Conservation (phyloP, 2,329 filamentous ascomycete species). For the Aspergillus cejpii region DNA sequence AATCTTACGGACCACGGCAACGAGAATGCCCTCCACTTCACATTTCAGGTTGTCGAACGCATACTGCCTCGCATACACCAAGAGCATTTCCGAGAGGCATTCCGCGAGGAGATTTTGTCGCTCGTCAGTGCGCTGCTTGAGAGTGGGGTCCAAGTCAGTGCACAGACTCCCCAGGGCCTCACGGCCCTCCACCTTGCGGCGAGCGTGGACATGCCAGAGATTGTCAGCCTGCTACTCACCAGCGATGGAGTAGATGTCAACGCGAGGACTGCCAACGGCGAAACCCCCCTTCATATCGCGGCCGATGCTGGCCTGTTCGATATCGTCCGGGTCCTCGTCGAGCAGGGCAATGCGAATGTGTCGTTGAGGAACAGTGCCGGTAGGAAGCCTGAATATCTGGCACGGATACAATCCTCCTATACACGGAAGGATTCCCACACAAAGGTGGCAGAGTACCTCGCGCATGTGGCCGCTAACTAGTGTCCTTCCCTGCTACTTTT, state of each 20-base stretch:
- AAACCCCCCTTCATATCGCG: slow-evolving; percentile 7
- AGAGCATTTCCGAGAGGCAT: neutral
- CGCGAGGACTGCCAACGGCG: neutral
- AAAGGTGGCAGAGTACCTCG: neutral
- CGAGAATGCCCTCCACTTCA: neutral
- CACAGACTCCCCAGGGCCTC: neutral
- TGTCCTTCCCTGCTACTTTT: neutral
- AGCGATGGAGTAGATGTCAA: neutral
- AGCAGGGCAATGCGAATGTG: neutral
- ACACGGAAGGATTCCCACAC: too few species aligned
- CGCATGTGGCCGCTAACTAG: neutral
- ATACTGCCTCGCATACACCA: neutral
- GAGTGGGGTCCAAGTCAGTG: neutral
- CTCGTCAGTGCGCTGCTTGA: neutral
- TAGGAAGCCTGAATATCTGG: neutral
- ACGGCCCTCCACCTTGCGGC: neutral
- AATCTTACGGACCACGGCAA: neutral
- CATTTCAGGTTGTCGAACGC: neutral
- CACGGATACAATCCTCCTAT: neutral
- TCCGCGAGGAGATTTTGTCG: neutral
- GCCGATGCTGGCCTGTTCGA: neutral
- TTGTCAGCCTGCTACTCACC: neutral
- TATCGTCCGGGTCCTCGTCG: neutral
- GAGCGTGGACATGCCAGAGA: neutral
- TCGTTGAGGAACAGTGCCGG: neutral